These are phyloP conservation scores for Alternaria sp. DNA, from an alignment of 2,329 filamentous ascomycete species.

Conservation along the genomic window DNA sequence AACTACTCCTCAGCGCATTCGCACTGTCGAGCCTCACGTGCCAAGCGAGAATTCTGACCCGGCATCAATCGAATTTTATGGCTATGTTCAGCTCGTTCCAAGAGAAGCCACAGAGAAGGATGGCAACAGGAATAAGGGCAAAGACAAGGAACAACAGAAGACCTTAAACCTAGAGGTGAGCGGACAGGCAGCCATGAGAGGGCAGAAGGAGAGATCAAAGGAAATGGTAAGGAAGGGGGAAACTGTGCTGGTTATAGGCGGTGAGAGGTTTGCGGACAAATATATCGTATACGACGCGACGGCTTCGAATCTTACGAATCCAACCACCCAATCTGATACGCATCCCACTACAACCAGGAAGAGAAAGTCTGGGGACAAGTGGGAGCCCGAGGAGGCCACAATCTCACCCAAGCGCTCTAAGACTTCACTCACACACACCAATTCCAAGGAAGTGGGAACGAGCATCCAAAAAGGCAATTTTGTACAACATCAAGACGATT, in stretches of 20 bases:
- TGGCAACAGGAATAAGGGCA: neutral
- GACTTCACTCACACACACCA: neutral
- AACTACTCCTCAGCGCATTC: neutral
- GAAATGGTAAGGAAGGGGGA: neutral
- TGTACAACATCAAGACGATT: neutral
- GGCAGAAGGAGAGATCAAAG: rapidly evolving
- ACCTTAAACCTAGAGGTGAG: neutral
- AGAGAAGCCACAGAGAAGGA: neutral
- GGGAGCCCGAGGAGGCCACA: neutral
- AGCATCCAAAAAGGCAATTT: neutral
- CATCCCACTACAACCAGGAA: neutral
- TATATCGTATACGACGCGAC: constrained; percentile 1
- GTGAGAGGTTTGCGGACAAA: neutral
- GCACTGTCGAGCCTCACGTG: neutral
- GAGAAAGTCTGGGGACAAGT: neutral
- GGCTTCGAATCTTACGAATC: neutral
- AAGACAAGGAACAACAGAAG: neutral
- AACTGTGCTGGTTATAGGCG: neutral
- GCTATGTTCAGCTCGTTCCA: neutral
- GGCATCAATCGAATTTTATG: constrained; percentile 5
- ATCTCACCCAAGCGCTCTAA: neutral
- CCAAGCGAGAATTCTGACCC: neutral
- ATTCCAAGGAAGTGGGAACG: neutral
- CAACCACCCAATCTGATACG: neutral
- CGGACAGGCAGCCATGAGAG: too few species aligned